Base-by-base conservation (phyloP, 306 rosid species). In the Herpetospermum pedunculosum region DNA sequence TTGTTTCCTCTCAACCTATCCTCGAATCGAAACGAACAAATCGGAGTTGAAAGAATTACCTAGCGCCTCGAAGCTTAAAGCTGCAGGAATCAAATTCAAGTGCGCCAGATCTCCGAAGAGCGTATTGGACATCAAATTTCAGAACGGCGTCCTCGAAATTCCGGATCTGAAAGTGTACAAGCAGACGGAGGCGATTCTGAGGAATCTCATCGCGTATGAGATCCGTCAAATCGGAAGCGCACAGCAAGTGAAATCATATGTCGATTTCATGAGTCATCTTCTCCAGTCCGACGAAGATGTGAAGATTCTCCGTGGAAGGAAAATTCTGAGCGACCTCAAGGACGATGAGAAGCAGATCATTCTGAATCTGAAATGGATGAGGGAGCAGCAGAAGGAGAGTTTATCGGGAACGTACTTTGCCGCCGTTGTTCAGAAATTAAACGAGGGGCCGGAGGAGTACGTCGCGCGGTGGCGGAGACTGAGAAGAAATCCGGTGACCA, bases 171-270 rank as follows among this genome's bases (percentile, higher is more conserved):
- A 34, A 40, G 69, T 74, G 44, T 74, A 77, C 6, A 16, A 50
- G 19, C 75, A 54, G 23, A 78, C 84, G 9, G 83, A 77, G 14
- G 32, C 55, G 7, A 79, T 88, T n/a, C 73, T 88, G 14, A 34
- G 62, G 48, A 86, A 88, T 77, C 85, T 88, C 41, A 77, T 86
- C 23, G 94, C 81, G 18, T 60, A 84, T 9, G 94, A 86, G 77
- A 80, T 76, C 71, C 15, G 73, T 46, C 79, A 81, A 44, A 19
- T 47, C 54, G 76, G 76, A 6, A 62, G 32, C 38, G 40, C 84
- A 2, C 86, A 54, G 53, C 77, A 80, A n/a, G 76, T 87, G 38
- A 78, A 84, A 30, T 88, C 89, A 21, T 86, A 84, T 48, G 81
- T 84, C 30, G 70, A 53, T 47, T 82, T 88, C 41, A 78, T 86